These are phyloP conservation scores for Rhododendron molle DNA, from an alignment of 148 eudicot species.

Conservation along the genomic window DNA sequence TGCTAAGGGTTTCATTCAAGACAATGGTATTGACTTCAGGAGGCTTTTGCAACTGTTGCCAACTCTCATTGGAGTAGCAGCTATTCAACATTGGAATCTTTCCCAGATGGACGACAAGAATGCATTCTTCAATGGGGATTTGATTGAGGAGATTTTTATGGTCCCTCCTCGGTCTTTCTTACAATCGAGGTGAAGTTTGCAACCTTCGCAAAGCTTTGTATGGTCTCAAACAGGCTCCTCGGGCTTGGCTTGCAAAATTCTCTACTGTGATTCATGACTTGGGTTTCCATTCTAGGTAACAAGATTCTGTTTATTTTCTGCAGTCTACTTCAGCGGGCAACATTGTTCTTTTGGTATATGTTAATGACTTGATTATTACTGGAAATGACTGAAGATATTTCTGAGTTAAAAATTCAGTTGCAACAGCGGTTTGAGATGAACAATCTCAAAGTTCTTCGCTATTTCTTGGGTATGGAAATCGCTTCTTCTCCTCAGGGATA, in stretches of 20 bases:
- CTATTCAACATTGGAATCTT: no score
- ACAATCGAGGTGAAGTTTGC: neutral
- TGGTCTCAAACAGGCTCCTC: neutral
- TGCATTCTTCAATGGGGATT: no score
- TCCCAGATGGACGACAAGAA: no score
- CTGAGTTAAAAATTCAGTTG: neutral
- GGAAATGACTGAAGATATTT: neutral
- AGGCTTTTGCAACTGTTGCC: neutral
- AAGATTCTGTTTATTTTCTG: neutral
- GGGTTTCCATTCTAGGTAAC: neutral
- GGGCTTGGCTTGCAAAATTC: neutral
- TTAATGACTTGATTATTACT: neutral
- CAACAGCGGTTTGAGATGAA: neutral
- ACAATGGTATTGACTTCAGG: neutral
- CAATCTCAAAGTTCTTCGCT: neutral
- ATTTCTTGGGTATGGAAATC: neutral
- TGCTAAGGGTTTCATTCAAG: neutral
- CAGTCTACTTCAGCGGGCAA: neutral
- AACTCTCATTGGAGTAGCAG: neutral
- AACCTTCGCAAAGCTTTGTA: neutral
- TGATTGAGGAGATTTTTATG: no score
- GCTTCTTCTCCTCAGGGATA: neutral
- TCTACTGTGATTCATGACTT: neutral
- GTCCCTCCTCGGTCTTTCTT: no score
- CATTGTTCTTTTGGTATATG: neutral